Conservation (phyloP, 2,329 filamentous ascomycete genomes). For the Scedosporium boydii region DNA sequence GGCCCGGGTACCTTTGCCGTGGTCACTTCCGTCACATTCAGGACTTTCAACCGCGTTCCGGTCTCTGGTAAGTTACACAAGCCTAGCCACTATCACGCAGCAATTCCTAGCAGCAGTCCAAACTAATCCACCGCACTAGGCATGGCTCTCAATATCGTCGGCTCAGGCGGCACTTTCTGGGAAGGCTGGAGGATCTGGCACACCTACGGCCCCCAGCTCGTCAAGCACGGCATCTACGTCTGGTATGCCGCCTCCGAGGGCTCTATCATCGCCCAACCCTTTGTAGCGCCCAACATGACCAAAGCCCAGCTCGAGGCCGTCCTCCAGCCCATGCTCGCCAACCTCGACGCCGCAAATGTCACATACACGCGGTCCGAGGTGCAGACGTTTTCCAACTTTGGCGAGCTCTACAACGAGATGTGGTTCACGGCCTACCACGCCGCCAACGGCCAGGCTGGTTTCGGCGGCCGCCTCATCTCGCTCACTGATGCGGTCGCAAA, state of each 20-base stretch:
- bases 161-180: slow-evolving; percentile 32
- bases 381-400: slow-evolving; percentile 38
- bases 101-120: not conserved
- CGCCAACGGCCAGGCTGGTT: not conserved
- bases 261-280: slow-evolving; percentile 34
- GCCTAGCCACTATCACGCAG: too few relatives aligned
- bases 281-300: slow-evolving; percentile 38
- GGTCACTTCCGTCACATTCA: slow-evolving; percentile 44
- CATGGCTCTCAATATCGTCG: slow-evolving; percentile 11
- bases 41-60: slow-evolving; percentile 32
- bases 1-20: slow-evolving; percentile 51
- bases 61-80: slow-evolving; percentile 22
- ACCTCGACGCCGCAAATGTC: slow-evolving; percentile 27
- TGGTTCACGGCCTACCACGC: slow-evolving; percentile 3
- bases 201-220: slow-evolving; percentile 26
- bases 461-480: slow-evolving; percentile 26
- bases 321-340: slow-evolving; percentile 33
- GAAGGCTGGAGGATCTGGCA: slow-evolving; percentile 38
- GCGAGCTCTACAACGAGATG: slow-evolving; percentile 17
- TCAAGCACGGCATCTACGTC: slow-evolving; percentile 30
- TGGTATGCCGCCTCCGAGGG: slow-evolving; percentile 38
- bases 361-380: slow-evolving; percentile 27
- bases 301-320: slow-evolving; percentile 29
- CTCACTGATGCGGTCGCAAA: slow-evolving; percentile 23
- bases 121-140: not conserved